Conservation (phyloP, 2,329 filamentous ascomycete genomes). For the Emmonsia crescens region DNA sequence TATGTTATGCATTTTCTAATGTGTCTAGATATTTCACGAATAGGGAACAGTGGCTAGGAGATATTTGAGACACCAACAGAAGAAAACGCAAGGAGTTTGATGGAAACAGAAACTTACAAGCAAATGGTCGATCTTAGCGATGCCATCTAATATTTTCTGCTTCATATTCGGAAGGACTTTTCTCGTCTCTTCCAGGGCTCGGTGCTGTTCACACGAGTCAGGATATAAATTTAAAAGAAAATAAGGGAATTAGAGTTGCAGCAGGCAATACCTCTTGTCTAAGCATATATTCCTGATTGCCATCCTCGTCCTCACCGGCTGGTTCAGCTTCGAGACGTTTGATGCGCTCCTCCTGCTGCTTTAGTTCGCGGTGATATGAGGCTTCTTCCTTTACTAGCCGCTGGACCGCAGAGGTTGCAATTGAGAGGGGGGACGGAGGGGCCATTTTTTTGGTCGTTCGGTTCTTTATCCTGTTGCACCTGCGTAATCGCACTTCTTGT, state of each 20-base stretch:
- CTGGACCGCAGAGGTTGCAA: slow-evolving; percentile 66
- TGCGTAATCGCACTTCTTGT: neutral
- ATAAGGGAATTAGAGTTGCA: neutral
- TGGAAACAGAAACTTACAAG: slow-evolving; percentile 47
- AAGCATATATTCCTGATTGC: slow-evolving; percentile 66
- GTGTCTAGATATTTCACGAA: neutral
- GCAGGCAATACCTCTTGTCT: slow-evolving; percentile 65
- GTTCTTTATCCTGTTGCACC: slow-evolving; percentile 11
- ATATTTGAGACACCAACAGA: neutral
- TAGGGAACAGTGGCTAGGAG: neutral
- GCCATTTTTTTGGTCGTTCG: slow-evolving; percentile 49
- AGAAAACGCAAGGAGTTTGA: neutral
- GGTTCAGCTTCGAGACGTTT: slow-evolving; percentile 55
- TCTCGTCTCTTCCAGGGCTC: slow-evolving; percentile 77
- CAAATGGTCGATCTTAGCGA: slow-evolving; percentile 63
- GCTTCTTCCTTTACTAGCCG: slow-evolving; percentile 86
- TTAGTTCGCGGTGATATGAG: slow-evolving; percentile 79
- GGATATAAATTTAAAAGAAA: neutral
- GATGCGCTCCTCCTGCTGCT: slow-evolving; percentile 61
- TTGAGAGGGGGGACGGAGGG: slow-evolving; percentile 62
- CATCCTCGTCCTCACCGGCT: slow-evolving; percentile 47
- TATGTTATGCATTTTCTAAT: neutral
- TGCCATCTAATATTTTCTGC: slow-evolving; percentile 58
- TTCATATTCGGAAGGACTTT: slow-evolving; percentile 65
- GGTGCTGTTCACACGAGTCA: slow-evolving; percentile 44